Evolutionary conservation across 768 basidiomycete genomes (phyloP), one percentile per base, ranked within the genome.

Genomic region (Floccularia luteovirens): DNA sequence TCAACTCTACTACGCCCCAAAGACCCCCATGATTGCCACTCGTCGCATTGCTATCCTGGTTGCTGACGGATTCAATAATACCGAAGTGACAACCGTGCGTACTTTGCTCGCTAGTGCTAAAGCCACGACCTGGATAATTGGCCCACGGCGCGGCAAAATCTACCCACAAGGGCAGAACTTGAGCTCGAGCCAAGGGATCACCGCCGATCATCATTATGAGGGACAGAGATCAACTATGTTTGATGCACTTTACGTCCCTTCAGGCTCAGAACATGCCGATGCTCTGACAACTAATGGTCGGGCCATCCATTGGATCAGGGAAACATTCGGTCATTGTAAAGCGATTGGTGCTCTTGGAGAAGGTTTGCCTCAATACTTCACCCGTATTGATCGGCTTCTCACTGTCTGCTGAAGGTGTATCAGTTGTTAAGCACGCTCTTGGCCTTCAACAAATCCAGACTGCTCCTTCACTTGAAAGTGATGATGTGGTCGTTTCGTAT

Each of bases 301-400:
- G 14, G 70, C 70, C 5, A 61, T 89, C n/a, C 87, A 93, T 54
- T 90, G 82, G 70, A 73, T 85, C 2, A 74, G 85, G 32, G 90
- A 92, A 59, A 81, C 87, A 2, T 92, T 86, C 60, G 83, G 83
- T 16, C 90, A 92, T 58, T 82, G 78, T 61, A 92, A 92, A 63
- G 57, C 82, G 13, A 86, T 94, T 42, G 85, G 77, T 2, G 88
- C 79, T 1, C 66, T 82, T 33, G 90, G 89, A 7, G 71, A 77
- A 54, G 80, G 81, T 75, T 31, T 22, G 57, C 47, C 42, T 16
- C 27, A 19, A 14, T 7, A 8, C 16, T 12, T 11, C 14, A 16
- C 28, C 12, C 31, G 19, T 35, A 13, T 27, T 14, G 14, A 13
- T 12, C 12, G 4, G 13, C 20, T 40, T n/a, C 35, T 20, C 4